These are phyloP conservation scores for Amoebophrya sp. DNA, from an alignment of 169 alveolate genomes.

Conservation along the genomic window DNA sequence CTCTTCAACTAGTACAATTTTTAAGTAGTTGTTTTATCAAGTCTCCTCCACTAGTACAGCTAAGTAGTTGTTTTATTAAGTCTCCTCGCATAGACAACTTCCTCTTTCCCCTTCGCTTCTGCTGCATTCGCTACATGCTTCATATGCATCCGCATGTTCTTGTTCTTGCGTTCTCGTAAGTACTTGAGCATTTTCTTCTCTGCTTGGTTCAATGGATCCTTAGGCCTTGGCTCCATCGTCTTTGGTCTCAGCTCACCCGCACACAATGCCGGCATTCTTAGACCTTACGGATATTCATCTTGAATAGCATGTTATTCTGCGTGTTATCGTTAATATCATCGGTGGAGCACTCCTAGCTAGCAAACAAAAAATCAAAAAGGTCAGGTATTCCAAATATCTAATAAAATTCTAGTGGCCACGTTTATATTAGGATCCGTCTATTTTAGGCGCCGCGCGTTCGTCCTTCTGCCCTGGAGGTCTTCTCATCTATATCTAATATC, in stretches of 20 bases:
- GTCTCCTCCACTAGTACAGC: background rate
- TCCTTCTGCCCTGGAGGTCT: too few relatives aligned
- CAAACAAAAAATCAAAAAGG: background rate
- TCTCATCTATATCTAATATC: too few relatives aligned
- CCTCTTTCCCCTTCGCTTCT: background rate
- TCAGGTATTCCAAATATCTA: background rate
- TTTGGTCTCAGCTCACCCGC: background rate
- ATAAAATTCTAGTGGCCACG: background rate
- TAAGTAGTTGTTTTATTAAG: background rate
- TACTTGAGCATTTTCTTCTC: background rate
- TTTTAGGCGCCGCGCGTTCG: background rate
- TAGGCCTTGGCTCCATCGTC: background rate
- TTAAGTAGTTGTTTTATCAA: background rate
- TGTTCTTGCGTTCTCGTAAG: background rate
- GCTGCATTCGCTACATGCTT: background rate
- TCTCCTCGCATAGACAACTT: background rate
- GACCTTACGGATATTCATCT: too few relatives aligned
- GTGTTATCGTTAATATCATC: too few relatives aligned
- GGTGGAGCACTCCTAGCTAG: background rate
- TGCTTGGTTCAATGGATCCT: background rate
- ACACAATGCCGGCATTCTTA: background rate
- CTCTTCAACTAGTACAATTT: background rate
- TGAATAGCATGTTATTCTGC: too few relatives aligned
- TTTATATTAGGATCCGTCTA: background rate
- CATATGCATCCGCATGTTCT: background rate